Conservation (phyloP, 805 yeast genomes). For the Allodekkera sacchari region DNA sequence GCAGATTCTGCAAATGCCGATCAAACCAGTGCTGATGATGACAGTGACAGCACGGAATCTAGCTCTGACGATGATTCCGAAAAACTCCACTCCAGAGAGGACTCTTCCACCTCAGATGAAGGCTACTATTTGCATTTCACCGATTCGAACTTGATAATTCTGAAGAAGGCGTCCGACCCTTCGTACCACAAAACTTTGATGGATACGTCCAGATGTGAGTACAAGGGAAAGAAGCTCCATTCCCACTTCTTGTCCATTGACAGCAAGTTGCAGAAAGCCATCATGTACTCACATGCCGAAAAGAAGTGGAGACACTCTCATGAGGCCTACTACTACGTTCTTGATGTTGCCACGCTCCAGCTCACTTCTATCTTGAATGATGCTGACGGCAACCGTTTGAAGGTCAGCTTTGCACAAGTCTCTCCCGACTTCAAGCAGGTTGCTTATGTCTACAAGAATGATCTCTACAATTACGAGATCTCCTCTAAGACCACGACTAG, state of each 20-base stretch:
- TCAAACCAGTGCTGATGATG: background rate
- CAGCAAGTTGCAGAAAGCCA: slow-evolving; percentile 36
- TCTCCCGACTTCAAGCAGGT: slow-evolving; percentile 52
- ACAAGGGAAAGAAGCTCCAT: slow-evolving; percentile 29
- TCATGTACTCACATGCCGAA: slow-evolving; percentile 44
- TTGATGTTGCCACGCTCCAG: slow-evolving; percentile 32
- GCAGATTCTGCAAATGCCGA: background rate
- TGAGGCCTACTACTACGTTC: slow-evolving; percentile 51
- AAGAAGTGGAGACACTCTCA: slow-evolving; percentile 67
- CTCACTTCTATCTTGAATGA: slow-evolving; percentile 15
- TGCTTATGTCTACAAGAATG: slow-evolving; percentile 47
- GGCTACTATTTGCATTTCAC: slow-evolving; percentile 32
- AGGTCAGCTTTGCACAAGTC: slow-evolving; percentile 48
- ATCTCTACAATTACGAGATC: slow-evolving; percentile 42
- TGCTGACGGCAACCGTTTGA: slow-evolving; percentile 19
- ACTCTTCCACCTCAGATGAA: slow-evolving; percentile 35
- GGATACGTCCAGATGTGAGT: slow-evolving; percentile 28
- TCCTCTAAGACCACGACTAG: slow-evolving; percentile 16
- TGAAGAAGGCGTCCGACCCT: slow-evolving; percentile 22
- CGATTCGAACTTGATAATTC: slow-evolving; percentile 9
- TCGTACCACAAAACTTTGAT: slow-evolving; percentile 24
- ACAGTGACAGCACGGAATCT: background rate
- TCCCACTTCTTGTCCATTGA: slow-evolving; percentile 38
- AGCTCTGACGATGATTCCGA: slow-evolving; percentile 1
- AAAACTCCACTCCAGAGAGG: too few species aligned